A percentile compares a stretch with the other conserved stretches of the same genome.
phyloP scores from a whole-genome alignment of 2,329 filamentous ascomycete genomes.

The Epichloe sp. region DNA sequence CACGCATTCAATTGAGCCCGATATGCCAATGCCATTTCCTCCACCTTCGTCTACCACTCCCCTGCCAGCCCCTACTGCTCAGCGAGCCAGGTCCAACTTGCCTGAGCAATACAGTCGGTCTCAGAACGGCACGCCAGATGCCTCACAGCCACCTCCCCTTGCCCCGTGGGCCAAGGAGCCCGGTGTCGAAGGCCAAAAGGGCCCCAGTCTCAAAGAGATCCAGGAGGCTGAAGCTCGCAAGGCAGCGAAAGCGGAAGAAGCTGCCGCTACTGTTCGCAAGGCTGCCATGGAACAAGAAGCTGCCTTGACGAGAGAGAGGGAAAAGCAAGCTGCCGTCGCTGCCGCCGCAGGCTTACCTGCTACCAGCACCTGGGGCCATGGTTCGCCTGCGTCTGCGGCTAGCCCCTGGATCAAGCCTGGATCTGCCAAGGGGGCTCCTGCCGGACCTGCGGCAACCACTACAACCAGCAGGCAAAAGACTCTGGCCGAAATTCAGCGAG shows the following conservation, averaged over 20 bases:
- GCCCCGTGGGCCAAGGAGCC: slow-evolving; percentile 92
- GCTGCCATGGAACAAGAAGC: slow-evolving; percentile 70
- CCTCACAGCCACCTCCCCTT: slow-evolving; percentile 51
- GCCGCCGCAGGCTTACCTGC: slow-evolving; percentile 72
- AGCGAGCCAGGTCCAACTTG: slow-evolving; percentile 70
- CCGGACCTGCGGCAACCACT: slow-evolving; percentile 11
- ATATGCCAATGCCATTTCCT: slow-evolving; percentile 64
- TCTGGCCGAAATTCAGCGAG: slow-evolving; percentile 87
- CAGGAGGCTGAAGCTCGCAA: slow-evolving; percentile 91
- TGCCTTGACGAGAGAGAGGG: slow-evolving; percentile 44
- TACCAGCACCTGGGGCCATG: slow-evolving; percentile 77
- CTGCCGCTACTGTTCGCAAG: slow-evolving; percentile 64
- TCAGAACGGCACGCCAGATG: slow-evolving; percentile 63
- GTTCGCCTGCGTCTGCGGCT: slow-evolving; percentile 54
- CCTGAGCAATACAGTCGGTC: slow-evolving; percentile 63
- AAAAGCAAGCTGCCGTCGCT: slow-evolving; percentile 34
- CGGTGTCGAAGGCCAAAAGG: slow-evolving; percentile 55
- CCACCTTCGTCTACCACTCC: slow-evolving; percentile 66
- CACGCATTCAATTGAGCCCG: slow-evolving; percentile 37
- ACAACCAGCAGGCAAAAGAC: slow-evolving; percentile 59
- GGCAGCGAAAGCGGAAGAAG: slow-evolving; percentile 76
- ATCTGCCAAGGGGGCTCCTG: slow-evolving; percentile 22
- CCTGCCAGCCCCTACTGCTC: slow-evolving; percentile 76
- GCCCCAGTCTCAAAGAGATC: slow-evolving; percentile 89
- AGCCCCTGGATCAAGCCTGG: slow-evolving; percentile 57